Conservation (phyloP, 176 grass and related monocot species). For the Olyra latifolia region DNA sequence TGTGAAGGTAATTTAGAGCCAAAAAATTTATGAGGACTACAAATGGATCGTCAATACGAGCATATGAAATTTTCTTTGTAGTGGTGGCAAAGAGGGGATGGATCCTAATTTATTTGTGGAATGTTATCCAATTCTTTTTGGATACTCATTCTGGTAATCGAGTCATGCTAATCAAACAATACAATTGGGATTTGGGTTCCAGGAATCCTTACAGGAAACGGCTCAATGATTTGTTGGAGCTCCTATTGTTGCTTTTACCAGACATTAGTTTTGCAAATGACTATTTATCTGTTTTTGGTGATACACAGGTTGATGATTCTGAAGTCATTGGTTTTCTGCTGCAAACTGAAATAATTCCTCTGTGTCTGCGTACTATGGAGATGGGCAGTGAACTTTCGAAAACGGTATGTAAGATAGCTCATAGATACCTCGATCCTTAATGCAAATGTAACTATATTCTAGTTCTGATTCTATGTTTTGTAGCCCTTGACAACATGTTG, state of each 20-base stretch:
- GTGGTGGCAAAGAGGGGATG: background rate
- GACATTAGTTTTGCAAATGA: background rate
- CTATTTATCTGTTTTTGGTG: background rate
- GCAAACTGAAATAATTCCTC: conserved; percentile 79
- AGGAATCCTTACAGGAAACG: background rate
- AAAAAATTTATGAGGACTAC: conserved; percentile 22
- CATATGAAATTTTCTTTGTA: conserved; percentile 7
- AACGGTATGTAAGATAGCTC: conserved; percentile 48
- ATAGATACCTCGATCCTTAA: background rate
- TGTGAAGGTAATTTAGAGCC: conserved; percentile 71
- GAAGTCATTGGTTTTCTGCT: conserved; percentile 82
- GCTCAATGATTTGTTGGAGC: conserved; percentile 9
- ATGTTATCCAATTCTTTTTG: background rate
- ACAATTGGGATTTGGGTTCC: background rate
- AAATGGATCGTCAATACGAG: background rate
- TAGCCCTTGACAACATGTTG: background rate
- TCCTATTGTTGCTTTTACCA: background rate
- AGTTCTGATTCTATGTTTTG: conserved; percentile 1
- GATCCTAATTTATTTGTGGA: background rate
- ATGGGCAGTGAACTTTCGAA: conserved; percentile 94
- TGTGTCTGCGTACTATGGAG: conserved; percentile 89
- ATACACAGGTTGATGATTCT: conserved; percentile 76
- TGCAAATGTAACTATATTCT: background rate
- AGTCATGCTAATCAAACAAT: conserved; percentile 10
- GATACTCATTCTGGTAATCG: background rate